Base-by-base conservation (phyloP, 768 basidiomycete species). In the Trametes cubensis region DNA sequence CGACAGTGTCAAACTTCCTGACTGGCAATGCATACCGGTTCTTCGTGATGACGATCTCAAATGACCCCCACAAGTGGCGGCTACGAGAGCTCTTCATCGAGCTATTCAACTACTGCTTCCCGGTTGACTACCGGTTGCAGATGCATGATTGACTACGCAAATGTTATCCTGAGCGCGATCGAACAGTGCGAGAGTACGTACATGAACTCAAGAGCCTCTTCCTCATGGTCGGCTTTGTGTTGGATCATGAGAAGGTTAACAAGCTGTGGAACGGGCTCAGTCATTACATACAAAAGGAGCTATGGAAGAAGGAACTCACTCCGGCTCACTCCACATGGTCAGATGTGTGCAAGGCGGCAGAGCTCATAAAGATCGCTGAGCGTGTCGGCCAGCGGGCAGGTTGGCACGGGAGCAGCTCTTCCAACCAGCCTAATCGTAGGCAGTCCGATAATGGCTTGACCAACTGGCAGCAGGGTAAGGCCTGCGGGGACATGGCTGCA, bases 261-360 rank as follows among this genome's bases (percentile, higher is more conserved):
- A 67, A 70, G 11, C 64, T 81, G 0, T 82, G 77, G 78, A 66
- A 71, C 3, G 76, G 79, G 0, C 57, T 77, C 0, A 53, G n/a
- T 0, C 23, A 50, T 0, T 44, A 64, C 17, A 68, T 78, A 1
- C 76, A 76, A 30, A 58, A 57, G 0, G 65, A 72, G 4, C 57
- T 79, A 0, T 76, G 74, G 72, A 58, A 60, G 17, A 63, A 75
- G 2, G 57, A 70, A 5, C 59, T 78, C 0, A 72, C 74, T 2
- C 74, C 71, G 0, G 70, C 76, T 8, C 34, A 47, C 0, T 70
- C 72, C 0, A 44, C 55, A 0, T 75, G 71, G 66, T 58, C 72
- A 0, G 63, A 73, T 4, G 71, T 81, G 0, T 47, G 73, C 0
- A 50, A 61, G 0, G 69, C 63, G 0, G 77, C 78, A 0, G 70